Base-by-base conservation (phyloP, 2,329 filamentous ascomycete genomes). In the Aspergillus aculeatus region DNA sequence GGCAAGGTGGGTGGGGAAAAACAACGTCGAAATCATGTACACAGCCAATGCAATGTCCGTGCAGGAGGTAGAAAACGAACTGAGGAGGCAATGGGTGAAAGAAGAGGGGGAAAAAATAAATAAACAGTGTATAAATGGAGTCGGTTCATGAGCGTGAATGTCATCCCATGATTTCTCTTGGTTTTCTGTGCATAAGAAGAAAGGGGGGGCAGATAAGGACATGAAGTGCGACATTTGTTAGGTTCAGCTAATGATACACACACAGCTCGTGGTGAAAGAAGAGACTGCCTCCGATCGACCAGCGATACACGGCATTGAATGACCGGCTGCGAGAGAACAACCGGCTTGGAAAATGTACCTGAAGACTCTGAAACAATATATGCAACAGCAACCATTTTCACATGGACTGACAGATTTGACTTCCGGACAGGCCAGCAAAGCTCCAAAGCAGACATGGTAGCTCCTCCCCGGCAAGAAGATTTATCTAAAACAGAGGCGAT, bases 401-500 rank as follows among this genome's bases (percentile, higher is more conserved):
- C 49, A 50, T 47, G 57, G 51, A 57, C 38, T 47, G 44, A 53
- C 53, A 59, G 24, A 57, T 56, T 56, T 31, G 49, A n/a, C 19
- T 44, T 31, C 47, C 41, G 49, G 24, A 54, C 54, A 41, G 50
- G 57, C 60, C 55, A 56, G 56, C 51, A 56, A 52, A 35, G 32
- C 32, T 10, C 29, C 41, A 19, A 47, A 54, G 44, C 19, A 54
- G 54, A 50, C 21, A 32, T 7, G 50, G 19, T 44, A 16, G 26
- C 24, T 23, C 32, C 35, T 16, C 41, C 47, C 32, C 16, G 41
- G 31, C 19, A 59, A 21, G 24, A 24, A 23, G 41, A 44, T 53
- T 59, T 64, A 56, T 49, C 66, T 86, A 92, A 75, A 86, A 83
- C 72, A 96, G 79, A 53, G 87, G 85, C 57, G 83, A 70, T 79